Conservation (phyloP, 2,329 filamentous ascomycete species). For the Exophiala sideris region DNA sequence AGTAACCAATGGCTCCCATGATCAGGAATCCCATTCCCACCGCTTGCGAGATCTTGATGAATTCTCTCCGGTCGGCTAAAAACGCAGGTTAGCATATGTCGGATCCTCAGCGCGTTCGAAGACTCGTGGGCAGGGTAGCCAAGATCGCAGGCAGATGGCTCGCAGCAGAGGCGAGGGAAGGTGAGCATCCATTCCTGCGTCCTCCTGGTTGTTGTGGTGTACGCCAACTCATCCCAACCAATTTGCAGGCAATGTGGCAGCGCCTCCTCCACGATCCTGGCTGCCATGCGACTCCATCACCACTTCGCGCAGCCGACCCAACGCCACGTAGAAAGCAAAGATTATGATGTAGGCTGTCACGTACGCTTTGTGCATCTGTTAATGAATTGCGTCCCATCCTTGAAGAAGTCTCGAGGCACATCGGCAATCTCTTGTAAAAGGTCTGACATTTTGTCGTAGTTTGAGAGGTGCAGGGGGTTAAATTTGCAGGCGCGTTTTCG, state of each 20-base stretch:
- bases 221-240: no score
- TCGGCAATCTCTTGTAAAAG: conserved; percentile 60
- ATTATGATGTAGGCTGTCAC: conserved; percentile 22
- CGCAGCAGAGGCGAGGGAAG: no score
- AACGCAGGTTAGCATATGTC: conserved; percentile 11
- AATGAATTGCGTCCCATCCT: conserved; percentile 48
- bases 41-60: conserved; percentile 60
- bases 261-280: no score
- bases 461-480: neutral
- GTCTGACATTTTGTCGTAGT: conserved; percentile 49
- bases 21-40: conserved; percentile 59
- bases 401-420: conserved; percentile 54
- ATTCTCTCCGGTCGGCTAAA: conserved; percentile 57
- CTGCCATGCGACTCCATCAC: no score
- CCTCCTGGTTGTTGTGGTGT: no score
- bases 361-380: conserved; percentile 49
- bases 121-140: no score
- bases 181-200: no score
- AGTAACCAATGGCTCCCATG: conserved; percentile 59
- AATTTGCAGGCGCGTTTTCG: neutral
- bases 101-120: no score
- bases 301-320: no score
- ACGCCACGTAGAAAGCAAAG: neutral
- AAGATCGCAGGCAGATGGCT: no score
- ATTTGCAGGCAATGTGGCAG: no score